Percentiles rank a stretch among this genome's conserved stretches.
Evolutionary conservation across 2,329 filamentous ascomycete genomes (phyloP).

Genomic region (Epichloe aotearoae): DNA sequence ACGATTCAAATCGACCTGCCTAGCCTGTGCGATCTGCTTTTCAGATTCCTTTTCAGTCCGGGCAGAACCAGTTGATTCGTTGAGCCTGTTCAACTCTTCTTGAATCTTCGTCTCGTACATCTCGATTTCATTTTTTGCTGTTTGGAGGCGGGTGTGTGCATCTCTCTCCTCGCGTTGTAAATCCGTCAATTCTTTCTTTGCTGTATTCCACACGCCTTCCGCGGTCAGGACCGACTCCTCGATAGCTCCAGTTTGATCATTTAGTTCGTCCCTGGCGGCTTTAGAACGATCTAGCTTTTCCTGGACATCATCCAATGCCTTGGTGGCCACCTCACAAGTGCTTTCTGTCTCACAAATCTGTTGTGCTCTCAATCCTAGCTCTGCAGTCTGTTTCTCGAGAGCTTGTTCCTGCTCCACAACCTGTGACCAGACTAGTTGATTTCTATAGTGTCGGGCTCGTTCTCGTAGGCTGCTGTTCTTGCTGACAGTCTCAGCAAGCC

Average conservation of each 20-base stretch:
- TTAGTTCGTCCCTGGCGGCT: slow-evolving; percentile 26
- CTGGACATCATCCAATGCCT: slow-evolving; percentile 32
- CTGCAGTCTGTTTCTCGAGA: slow-evolving; percentile 23
- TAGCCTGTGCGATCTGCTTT: slow-evolving; percentile 17
- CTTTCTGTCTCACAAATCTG: slow-evolving; percentile 16
- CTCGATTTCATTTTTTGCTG: slow-evolving; percentile 33
- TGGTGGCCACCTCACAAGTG: slow-evolving; percentile 30
- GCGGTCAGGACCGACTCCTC: slow-evolving; percentile 29
- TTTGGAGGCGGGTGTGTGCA: slow-evolving; percentile 45
- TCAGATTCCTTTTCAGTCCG: slow-evolving; percentile 50
- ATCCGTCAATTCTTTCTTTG: slow-evolving; percentile 38
- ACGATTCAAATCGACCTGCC: slow-evolving; percentile 15
- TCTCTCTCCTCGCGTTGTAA: slow-evolving; percentile 52
- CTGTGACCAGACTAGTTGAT: slow-evolving; percentile 76
- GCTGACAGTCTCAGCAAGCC: slow-evolving; percentile 50
- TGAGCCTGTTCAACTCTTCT: slow-evolving; percentile 48
- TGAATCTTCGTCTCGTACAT: slow-evolving; percentile 34
- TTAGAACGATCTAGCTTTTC: slow-evolving; percentile 27
- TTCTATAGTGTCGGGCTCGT: slow-evolving; percentile 43
- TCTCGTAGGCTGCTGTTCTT: slow-evolving; percentile 52
- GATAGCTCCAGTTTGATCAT: slow-evolving; percentile 33
- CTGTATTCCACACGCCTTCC: slow-evolving; percentile 38
- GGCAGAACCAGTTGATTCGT: slow-evolving; percentile 55
- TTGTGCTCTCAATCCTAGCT: slow-evolving; percentile 13
- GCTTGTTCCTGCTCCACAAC: slow-evolving; percentile 61